Evolutionary conservation across 192 early-diverging fungal species (phyloP), one percentile per base, ranked within the genome.

Genomic region (Pilaira anomala): DNA sequence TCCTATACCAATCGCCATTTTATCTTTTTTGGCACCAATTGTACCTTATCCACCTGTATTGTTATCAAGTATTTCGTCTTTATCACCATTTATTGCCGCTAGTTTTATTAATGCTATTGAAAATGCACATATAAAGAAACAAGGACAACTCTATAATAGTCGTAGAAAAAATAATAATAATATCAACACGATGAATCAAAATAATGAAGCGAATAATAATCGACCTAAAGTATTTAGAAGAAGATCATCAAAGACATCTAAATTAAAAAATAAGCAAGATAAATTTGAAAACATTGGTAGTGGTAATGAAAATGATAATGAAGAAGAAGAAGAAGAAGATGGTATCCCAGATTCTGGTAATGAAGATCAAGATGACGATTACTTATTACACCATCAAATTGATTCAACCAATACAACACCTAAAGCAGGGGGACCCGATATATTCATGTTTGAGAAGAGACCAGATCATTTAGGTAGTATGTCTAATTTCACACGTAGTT

Each of bases 11-110:
- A 67, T 81, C 30, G 82, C 78, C 8, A 81, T 84, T 45, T 48
- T 84, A 3, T 84, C 82, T 0, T 78, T 84, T 40, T 67, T 84
- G 3, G 76, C 82, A 3, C 71, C 71, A n/a, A 64, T 80, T 19
- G 73, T 81, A 18, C 82, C 82, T 28, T 84, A 78, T 51, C 80
- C 82, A 14, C 58, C 67, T 30, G 69, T 71, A 21, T 64, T 79
- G 13, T 42, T 80, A 19, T 57, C 68, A 18, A 66, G 75, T 28
- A 19, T 84, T 16, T 58, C 61, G 1, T 65, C 70, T 1, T 52
- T 84, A 0, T 62, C 67, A 18, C 80, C 82, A 13, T 84, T 79
- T 49, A 56, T 84, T 42, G 76, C 82, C 5, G 73, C 70, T 22
- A 76, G 66, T 57, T 41, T 79, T 0, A 60, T 74, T 1, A 69